Conservation (phyloP, 2,329 filamentous ascomycete species). For the Drechslera avenae region DNA sequence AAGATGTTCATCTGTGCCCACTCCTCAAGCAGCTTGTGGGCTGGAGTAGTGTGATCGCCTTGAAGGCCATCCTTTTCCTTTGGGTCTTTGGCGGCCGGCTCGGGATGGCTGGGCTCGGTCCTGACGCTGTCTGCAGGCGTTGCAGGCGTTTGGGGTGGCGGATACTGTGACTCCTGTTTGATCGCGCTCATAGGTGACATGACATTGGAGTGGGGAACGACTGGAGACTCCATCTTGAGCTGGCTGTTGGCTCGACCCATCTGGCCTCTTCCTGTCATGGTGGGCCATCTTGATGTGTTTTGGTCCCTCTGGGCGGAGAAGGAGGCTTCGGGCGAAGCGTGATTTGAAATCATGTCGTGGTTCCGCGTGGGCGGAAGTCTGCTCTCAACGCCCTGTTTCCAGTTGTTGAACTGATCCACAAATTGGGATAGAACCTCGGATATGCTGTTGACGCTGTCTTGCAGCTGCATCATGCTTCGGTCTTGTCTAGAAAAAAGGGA, state of each 20-base stretch:
- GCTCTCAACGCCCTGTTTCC: slow-evolving; percentile 42
- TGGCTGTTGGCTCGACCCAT: slow-evolving; percentile 37
- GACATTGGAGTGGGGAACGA: slow-evolving; percentile 31
- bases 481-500: slow-evolving; percentile 55
- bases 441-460: slow-evolving; percentile 51
- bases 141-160: slow-evolving; percentile 34
- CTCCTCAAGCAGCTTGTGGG: slow-evolving; percentile 73
- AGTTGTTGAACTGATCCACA: slow-evolving; percentile 39
- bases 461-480: slow-evolving; percentile 57
- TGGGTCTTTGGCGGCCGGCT: slow-evolving; percentile 12
- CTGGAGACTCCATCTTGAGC: slow-evolving; percentile 44
- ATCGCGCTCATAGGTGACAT: slow-evolving; percentile 36
- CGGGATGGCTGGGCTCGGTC: slow-evolving; percentile 29
- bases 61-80: slow-evolving; percentile 62
- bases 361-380: slow-evolving; percentile 27
- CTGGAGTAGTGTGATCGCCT: slow-evolving; percentile 87
- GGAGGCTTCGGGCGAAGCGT: slow-evolving; percentile 39
- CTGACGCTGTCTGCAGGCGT: slow-evolving; percentile 43
- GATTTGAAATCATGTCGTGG: slow-evolving; percentile 26
- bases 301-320: slow-evolving; percentile 32
- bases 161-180: slow-evolving; percentile 36
- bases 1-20: slow-evolving; percentile 64
- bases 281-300: slow-evolving; percentile 34
- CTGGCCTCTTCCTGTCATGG: slow-evolving; percentile 34
- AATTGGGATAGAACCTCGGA: slow-evolving; percentile 37